Evolutionary conservation across 441 rosid genomes (phyloP), one percentile per base, ranked within the genome.

Genomic region (Populus hybrid): DNA sequence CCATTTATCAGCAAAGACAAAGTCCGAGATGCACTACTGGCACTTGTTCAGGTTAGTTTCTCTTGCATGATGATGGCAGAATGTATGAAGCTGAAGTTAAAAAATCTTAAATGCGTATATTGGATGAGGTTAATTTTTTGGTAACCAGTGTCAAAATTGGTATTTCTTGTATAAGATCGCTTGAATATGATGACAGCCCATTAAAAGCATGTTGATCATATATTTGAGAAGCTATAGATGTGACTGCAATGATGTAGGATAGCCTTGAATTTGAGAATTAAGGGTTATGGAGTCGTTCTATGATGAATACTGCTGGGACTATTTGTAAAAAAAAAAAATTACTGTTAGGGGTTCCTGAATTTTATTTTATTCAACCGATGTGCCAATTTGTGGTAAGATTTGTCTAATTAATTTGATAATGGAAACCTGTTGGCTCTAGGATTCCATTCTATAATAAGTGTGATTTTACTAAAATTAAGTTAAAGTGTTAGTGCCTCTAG

Each of bases 1-100:
- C 87, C 85, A 1, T 71, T 85, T 77, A 83, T 91, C 65, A 92
- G 77, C 88, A 91, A 86, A 85, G 99, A 91, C 11, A 89, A 85
- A 82, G 91, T 92, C 28, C 89, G 88, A 70, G 97, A 92, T 69
- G 94, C 98, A 59, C 92, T 95, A 75, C 78, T 85, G 42, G 83
- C 71, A 20, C 91, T 95, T 85, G 87, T 92, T 84, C 97, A 94
- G 97, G 97, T 92, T 80, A 80, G 97, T 86, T 70, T 68, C 78
- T 82, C n/a, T 70, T 24, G 69, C 57, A 42, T 30, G 57, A 12
- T 26, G 68, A 23, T 11, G 66, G 40, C 18, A 66, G 76, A 28
- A 78, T 46, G 6, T 36, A 66, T 70, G 28, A 34, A 76, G 46
- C 42, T 46, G 12, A 26, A 53, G 61, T 77, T 68, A 50, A 69